Base-by-base conservation (phyloP, 768 basidiomycete genomes). In the Amanita pseudoporphyria region DNA sequence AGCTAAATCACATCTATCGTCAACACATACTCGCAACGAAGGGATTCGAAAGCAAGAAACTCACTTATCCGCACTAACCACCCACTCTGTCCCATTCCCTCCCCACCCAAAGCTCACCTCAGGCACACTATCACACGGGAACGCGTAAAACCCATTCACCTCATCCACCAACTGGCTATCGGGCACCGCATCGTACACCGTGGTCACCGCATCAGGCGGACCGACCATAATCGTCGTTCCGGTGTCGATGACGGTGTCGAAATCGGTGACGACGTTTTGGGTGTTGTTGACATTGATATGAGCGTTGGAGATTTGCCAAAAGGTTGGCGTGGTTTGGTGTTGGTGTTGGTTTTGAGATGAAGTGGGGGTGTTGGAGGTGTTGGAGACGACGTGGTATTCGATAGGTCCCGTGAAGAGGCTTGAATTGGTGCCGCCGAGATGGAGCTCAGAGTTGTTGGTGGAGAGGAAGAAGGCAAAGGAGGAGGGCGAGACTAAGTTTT, bases 381-480 rank as follows among this genome's bases (percentile, higher is more conserved):
- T 32, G 2, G 44, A 39, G 16, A 54, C 37, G 19, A 45, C 35
- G 6, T 54, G 56, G 31, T 68, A 75, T n/a, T 64, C 66, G 52
- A 73, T 56, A 4, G 54, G 55, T 7, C 67, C 69, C 26, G 68
- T 67, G 60, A 70, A 77, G 52, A 70, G 57, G n/a, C 19, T 37
- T 12, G 1, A 22, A 16, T 47, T 37, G 45, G 65, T 62, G 28
- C 74, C 78, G 12, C 78, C 78, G 45, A 80, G 59, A 49, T 64
- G 70, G 24, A 79, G 68, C 59, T 75, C 73, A n/a, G 69, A 65
- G 40, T 60, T 63, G 16, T 60, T 60, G 26, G 61, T 16, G 14
- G 66, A 54, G 35, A 77, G 64, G 44, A 71, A 67, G 52, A 77
- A 67, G 37, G 69, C 66, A 50, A 77, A 76, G 41, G 64, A 58